These are phyloP conservation scores for Aurantiochytrium sp. DNA, from an alignment of 108 stramenopile species.

Conservation along the genomic window DNA sequence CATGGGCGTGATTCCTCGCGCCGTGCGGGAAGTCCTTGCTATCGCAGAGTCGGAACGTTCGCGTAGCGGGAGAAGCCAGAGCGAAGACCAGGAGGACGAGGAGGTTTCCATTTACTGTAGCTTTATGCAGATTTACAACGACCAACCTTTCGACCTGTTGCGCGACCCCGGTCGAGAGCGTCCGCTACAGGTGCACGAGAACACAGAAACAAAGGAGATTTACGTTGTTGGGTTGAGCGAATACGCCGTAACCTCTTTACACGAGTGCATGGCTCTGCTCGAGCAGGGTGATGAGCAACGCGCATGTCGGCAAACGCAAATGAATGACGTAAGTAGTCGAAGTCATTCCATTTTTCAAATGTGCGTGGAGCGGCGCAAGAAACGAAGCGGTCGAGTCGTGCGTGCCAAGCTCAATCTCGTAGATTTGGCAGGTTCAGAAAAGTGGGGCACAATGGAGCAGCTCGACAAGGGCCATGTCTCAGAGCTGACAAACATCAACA, in stretches of 20 bases:
- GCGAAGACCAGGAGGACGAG: conserved; percentile 51
- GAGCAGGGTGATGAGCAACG: conserved; percentile 70
- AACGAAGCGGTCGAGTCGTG: conserved; percentile 48
- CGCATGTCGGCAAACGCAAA: conserved; percentile 80
- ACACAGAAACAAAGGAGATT: conserved; percentile 44
- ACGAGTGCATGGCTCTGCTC: conserved; percentile 69
- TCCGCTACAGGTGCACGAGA: conserved; percentile 29
- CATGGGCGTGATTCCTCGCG: conserved; percentile 46
- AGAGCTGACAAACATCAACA: conserved; percentile 59
- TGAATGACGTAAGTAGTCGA: conserved; percentile 77
- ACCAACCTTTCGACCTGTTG: conserved; percentile 68
- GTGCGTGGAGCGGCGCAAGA: conserved; percentile 33
- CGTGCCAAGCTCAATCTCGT: conserved; percentile 81
- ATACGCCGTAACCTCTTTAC: conserved; percentile 53
- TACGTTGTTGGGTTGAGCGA: conserved; percentile 81
- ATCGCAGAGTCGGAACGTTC: background rate
- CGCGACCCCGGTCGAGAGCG: conserved; percentile 28
- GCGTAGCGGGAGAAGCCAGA: conserved; percentile 30
- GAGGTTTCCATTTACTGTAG: conserved; percentile 56
- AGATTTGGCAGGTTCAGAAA: conserved; percentile 70
- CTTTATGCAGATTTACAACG: conserved; percentile 88
- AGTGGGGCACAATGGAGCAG: conserved; percentile 54
- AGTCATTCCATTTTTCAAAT: conserved; percentile 76
- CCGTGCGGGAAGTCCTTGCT: conserved; percentile 27
- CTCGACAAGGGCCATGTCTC: conserved; percentile 43